Base-by-base conservation (phyloP, 345 rosid species). In the Hirschfeldia incana region DNA sequence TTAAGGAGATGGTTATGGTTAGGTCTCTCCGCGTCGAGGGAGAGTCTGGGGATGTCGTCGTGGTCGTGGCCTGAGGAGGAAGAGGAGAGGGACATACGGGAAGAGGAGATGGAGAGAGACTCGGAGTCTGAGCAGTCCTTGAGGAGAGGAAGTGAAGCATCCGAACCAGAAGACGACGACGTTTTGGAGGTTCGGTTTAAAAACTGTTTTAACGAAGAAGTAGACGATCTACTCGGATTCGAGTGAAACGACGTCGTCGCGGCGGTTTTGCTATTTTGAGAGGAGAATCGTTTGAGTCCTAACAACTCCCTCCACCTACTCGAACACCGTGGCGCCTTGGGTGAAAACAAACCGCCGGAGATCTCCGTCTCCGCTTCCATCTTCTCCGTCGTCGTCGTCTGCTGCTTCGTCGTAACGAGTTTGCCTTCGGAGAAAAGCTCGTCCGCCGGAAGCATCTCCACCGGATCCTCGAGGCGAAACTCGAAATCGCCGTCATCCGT, bases 261-360 rank as follows among this genome's bases (percentile, higher is more conserved):
- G 27, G 60, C 9, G 10, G 74, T 0, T 6, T 65, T 70, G 64
- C n/a, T 75, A 46, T 44, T 86, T 6, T 86, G 93, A 67, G 86
- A 85, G 17, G 86, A 85, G 17, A 87, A 83, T 80, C 83, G 91
- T 75, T 87, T 95, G 2, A 95, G 83, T 3, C 99, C 94, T 72
- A 95, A 73, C n/a, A 95, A 78, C 77, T 91, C 98, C 83, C 79
- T 91, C 98, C 97, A 94, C 16, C 98, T 86, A 76, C 98, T 87
- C 1, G 99, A 93, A 66, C 97, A 92, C 69, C 94, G 69, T 1
- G 97, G 97, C 2, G 97, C 97, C 53, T 92, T 92, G 0, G 94
- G 97, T 1, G 97, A 91, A 70, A 91, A 88, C 68, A 84, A 70
- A 65, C 80, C 83, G 34, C 85, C 65, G 3, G 89, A 83, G 30